A percentile compares a stretch with the other conserved stretches of the same genome.
phyloP scores from a whole-genome alignment of 2,329 filamentous ascomycete genomes.

The Apiospora koreana region DNA sequence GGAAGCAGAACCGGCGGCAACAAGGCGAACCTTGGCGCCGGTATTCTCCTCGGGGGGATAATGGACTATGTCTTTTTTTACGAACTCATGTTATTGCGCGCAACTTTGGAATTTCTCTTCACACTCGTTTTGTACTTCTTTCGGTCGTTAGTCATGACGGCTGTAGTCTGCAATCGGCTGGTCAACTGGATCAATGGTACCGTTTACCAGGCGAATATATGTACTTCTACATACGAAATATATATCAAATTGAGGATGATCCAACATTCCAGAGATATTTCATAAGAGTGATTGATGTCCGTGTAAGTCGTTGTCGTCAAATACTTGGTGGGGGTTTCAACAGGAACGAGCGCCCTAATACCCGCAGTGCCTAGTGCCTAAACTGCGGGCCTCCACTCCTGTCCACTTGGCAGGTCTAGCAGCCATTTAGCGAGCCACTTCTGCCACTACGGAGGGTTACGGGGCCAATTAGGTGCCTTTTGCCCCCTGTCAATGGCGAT shows the following conservation, averaged over 20 bases:
- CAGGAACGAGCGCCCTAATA: neutral
- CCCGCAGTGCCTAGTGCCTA: neutral
- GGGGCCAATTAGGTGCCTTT: neutral
- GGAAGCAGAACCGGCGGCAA: neutral
- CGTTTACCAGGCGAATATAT: neutral
- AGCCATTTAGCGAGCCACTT: neutral
- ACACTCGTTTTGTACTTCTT: neutral
- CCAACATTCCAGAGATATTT: neutral
- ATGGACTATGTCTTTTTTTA: neutral
- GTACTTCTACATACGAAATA: neutral
- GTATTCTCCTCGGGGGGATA: neutral
- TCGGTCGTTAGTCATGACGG: neutral
- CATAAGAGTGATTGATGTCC: too few species aligned
- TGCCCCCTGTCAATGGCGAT: constrained; percentile 1
- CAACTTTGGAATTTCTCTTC: neutral
- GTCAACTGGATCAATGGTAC: neutral
- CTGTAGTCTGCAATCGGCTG: neutral
- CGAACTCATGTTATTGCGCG: constrained; percentile 2
- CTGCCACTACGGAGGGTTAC: neutral
- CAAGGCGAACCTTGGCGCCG: neutral
- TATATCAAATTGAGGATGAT: neutral
- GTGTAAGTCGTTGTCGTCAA: neutral
- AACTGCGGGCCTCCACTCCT: neutral
- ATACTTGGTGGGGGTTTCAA: neutral
- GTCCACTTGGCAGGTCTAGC: neutral